phyloP scores from a whole-genome alignment of 441 rosid genomes.

The Erodium trifolium region DNA sequence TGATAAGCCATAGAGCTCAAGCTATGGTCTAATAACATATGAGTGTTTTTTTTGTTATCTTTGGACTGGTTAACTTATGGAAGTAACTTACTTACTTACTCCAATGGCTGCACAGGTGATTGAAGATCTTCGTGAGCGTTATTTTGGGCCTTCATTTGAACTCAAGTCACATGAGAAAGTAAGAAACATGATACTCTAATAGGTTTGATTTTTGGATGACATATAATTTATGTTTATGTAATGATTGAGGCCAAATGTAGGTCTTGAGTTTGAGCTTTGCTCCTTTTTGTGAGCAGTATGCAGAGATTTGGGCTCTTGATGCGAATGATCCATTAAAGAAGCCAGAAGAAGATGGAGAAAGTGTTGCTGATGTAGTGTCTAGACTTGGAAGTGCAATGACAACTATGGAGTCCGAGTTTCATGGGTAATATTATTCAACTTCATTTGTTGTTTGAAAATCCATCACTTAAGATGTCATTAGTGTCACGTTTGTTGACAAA shows the following conservation, averaged over 20 bases:
- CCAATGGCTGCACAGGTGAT: constrained; percentile 37
- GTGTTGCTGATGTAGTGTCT: constrained; percentile 69
- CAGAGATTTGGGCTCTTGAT: constrained; percentile 80
- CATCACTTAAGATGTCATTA: too few species aligned
- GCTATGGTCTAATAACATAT: too few species aligned
- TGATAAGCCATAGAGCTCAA: too few species aligned
- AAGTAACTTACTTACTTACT: constrained; percentile 3
- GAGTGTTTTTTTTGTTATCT: background rate
- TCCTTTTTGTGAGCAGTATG: constrained; percentile 34
- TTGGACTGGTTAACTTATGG: too few species aligned
- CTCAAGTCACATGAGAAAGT: constrained; percentile 79
- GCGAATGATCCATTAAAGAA: constrained; percentile 64
- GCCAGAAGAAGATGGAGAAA: constrained; percentile 73
- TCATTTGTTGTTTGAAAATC: background rate
- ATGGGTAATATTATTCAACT: constrained; percentile 34
- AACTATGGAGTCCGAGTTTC: constrained; percentile 53
- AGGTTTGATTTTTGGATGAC: background rate
- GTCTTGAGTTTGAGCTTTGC: constrained; percentile 8
- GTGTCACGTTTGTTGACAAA: too few species aligned
- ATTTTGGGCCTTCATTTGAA: constrained; percentile 80
- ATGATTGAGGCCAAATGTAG: background rate
- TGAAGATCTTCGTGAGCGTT: constrained; percentile 80
- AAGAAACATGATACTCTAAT: constrained; percentile 12
- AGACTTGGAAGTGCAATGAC: constrained; percentile 54
- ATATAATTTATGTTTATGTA: background rate